These are phyloP conservation scores for Leptographium lundbergii DNA, from an alignment of 2,329 filamentous ascomycete genomes.

Conservation along the genomic window DNA sequence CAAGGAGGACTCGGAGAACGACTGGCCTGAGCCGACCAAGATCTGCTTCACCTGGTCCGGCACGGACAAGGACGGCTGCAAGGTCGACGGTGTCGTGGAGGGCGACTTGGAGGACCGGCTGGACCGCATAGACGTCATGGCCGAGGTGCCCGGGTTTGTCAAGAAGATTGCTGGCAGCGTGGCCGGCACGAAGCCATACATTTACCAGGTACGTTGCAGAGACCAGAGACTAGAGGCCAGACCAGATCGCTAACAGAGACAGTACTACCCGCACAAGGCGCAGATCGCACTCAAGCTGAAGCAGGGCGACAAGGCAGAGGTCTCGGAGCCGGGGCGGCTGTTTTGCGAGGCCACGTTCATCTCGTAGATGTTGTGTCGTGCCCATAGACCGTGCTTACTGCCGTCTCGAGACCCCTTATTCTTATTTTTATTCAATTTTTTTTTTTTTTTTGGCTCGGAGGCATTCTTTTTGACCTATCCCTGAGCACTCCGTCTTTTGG, in stretches of 20 bases:
- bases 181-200: constrained; percentile 89
- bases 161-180: constrained; percentile 85
- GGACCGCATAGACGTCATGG: constrained; percentile 91
- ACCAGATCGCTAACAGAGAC: background rate
- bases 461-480: background rate
- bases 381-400: background rate
- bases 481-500: background rate
- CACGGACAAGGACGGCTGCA: constrained; percentile 62
- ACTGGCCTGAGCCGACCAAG: constrained; percentile 77
- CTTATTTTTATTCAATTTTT: background rate
- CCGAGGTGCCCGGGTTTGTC: constrained; percentile 87
- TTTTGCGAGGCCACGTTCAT: constrained; percentile 97
- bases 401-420: background rate
- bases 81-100: constrained; percentile 56
- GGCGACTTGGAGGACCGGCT: constrained; percentile 54
- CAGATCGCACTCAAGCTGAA: constrained; percentile 68
- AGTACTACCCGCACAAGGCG: constrained; percentile 59
- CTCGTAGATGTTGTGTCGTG: constrained; percentile 33
- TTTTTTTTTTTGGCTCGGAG: background rate
- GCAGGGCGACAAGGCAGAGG: constrained; percentile 62
- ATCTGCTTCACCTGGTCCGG: constrained; percentile 70
- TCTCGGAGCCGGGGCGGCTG: constrained; percentile 62
- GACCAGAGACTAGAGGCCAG: background rate
- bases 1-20: constrained; percentile 61
- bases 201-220: constrained; percentile 68